Evolutionary conservation across 2,329 filamentous ascomycete genomes (phyloP).

Genomic region (Cryoendolithus antarcticus): DNA sequence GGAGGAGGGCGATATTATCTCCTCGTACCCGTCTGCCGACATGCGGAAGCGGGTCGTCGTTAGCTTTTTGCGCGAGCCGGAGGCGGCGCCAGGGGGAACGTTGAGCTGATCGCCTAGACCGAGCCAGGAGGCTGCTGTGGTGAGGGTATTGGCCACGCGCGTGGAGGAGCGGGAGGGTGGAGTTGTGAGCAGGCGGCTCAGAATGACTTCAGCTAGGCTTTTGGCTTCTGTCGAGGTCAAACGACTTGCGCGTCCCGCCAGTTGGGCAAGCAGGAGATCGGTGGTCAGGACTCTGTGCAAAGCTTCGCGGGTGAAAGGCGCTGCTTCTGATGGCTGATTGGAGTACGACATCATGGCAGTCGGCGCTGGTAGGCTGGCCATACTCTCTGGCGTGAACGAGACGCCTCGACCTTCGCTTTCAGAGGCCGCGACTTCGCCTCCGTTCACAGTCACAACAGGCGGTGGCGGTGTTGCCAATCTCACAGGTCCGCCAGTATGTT

Average conservation of each 20-base stretch:
- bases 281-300: slow-evolving; percentile 34
- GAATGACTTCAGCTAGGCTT: slow-evolving; percentile 32
- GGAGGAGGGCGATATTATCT: slow-evolving; percentile 13
- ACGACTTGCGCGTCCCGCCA: slow-evolving; percentile 26
- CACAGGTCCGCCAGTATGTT: slow-evolving; percentile 47
- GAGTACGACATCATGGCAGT: background rate
- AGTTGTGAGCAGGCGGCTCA: slow-evolving; percentile 19
- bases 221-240: slow-evolving; percentile 36
- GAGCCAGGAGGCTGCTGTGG: slow-evolving; percentile 33
- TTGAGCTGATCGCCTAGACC: slow-evolving; percentile 20
- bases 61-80: slow-evolving; percentile 24
- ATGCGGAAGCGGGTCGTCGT: slow-evolving; percentile 30
- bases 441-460: slow-evolving; percentile 39
- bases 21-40: slow-evolving; percentile 20
- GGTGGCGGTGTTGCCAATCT: slow-evolving; percentile 49
- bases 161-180: slow-evolving; percentile 10
- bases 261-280: slow-evolving; percentile 34
- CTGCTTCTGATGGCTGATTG: slow-evolving; percentile 1
- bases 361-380: slow-evolving; percentile 1
- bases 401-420: slow-evolving; percentile 11
- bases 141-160: slow-evolving; percentile 24
- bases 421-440: slow-evolving; percentile 30
- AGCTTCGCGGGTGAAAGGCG: slow-evolving; percentile 25
- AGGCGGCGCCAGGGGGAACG: slow-evolving; percentile 26
- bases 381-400: slow-evolving; percentile 2